These are phyloP conservation scores for Cercospora beticola DNA, from an alignment of 2,329 filamentous ascomycete species.

Conservation along the genomic window DNA sequence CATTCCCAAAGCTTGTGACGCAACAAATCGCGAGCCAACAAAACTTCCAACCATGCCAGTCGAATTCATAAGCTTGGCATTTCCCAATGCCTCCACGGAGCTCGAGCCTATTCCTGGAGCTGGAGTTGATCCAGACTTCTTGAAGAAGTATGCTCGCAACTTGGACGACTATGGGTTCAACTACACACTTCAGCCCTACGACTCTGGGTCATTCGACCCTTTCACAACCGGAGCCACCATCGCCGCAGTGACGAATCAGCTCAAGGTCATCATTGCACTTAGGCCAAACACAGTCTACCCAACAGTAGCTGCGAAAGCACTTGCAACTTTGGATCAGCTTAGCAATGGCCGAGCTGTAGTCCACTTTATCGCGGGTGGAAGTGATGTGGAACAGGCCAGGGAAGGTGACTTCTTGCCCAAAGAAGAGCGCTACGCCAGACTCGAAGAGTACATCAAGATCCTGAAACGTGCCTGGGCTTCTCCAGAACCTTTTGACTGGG, in stretches of 20 bases:
- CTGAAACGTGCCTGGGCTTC: constrained; percentile 60
- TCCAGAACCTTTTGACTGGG: constrained; percentile 60
- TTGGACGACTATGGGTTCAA: constrained; percentile 62
- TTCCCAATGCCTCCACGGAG: constrained; percentile 59
- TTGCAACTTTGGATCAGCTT: constrained; percentile 62
- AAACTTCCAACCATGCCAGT: constrained; percentile 24
- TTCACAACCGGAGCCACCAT: constrained; percentile 62
- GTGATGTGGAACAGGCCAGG: constrained; percentile 58
- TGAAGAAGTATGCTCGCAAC: constrained; percentile 56
- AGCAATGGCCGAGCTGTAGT: constrained; percentile 59
- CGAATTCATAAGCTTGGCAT: constrained; percentile 61
- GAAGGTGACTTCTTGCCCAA: constrained; percentile 62
- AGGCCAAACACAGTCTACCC: constrained; percentile 63
- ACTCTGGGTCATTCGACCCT: constrained; percentile 56
- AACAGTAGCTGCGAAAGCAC: constrained; percentile 61
- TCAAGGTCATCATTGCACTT: constrained; percentile 62
- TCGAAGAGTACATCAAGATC: constrained; percentile 64
- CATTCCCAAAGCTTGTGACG: not conserved
- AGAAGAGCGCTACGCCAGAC: constrained; percentile 56
- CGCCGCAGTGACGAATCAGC: constrained; percentile 56
- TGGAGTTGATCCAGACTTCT: constrained; percentile 56
- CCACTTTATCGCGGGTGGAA: constrained; percentile 64
- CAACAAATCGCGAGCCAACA: not conserved
- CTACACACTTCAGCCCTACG: constrained; percentile 62
- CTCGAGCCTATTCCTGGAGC: constrained; percentile 54